A percentile compares a stretch with the other conserved stretches of the same genome.
Evolutionary conservation across 2,329 filamentous ascomycete genomes (phyloP).

Genomic region (Curvularia lunata): DNA sequence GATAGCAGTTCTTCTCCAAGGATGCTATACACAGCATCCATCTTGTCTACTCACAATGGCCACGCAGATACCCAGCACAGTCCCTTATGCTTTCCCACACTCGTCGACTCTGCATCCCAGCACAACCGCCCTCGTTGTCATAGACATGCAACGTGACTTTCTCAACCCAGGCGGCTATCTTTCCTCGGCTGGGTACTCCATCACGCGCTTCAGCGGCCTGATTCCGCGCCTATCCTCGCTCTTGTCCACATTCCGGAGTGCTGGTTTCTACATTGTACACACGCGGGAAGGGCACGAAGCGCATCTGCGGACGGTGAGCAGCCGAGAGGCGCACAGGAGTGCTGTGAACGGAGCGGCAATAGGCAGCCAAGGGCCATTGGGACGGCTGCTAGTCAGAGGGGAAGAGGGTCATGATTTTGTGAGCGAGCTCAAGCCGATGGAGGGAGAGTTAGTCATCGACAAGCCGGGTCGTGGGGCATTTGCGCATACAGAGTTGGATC

Average conservation of each 20-base stretch:
- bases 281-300: constrained; percentile 62
- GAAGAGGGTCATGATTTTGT: constrained; percentile 65
- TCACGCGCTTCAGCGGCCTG: constrained; percentile 51
- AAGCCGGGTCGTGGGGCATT: constrained; percentile 63
- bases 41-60: constrained; percentile 9
- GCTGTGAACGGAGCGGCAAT: constrained; percentile 62
- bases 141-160: constrained; percentile 65
- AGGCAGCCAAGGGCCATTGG: constrained; percentile 60
- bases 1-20: background rate
- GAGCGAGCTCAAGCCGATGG: constrained; percentile 58
- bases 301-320: constrained; percentile 63
- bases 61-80: constrained; percentile 30
- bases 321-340: constrained; percentile 61
- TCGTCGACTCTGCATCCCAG: constrained; percentile 47
- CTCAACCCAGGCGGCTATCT: constrained; percentile 59
- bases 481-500: constrained; percentile 61
- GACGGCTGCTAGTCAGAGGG: constrained; percentile 64
- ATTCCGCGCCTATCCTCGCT: constrained; percentile 53
- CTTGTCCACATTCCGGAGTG: constrained; percentile 51
- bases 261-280: constrained; percentile 55
- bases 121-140: constrained; percentile 60
- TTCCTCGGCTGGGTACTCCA: constrained; percentile 55
- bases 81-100: constrained; percentile 53
- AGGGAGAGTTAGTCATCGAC: constrained; percentile 59
- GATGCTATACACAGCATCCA: background rate